These are phyloP conservation scores for Xylaria sp. DNA, from an alignment of 2,329 filamentous ascomycete species.

Conservation along the genomic window DNA sequence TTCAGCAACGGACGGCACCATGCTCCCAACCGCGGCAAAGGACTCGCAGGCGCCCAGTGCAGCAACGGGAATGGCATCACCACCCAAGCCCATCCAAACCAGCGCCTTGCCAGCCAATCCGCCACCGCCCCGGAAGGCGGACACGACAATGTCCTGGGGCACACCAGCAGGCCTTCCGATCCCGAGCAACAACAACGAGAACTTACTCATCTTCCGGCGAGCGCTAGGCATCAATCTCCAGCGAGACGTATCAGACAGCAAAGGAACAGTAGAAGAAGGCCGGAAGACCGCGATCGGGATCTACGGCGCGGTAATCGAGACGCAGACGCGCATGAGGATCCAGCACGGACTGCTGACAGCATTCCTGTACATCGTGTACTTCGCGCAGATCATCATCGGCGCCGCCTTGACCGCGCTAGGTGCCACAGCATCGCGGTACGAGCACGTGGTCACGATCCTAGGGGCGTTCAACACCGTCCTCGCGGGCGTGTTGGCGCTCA, in stretches of 20 bases:
- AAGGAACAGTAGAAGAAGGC: slow-evolving; percentile 50
- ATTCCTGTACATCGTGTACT: slow-evolving; percentile 57
- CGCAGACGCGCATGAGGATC: slow-evolving; percentile 48
- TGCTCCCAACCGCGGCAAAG: neutral
- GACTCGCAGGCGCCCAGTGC: slow-evolving; percentile 21
- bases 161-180: slow-evolving; percentile 52
- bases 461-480: slow-evolving; percentile 72
- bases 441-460: slow-evolving; percentile 64
- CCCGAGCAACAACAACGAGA: slow-evolving; percentile 52
- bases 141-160: slow-evolving; percentile 52
- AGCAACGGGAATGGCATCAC: slow-evolving; percentile 18
- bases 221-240: slow-evolving; percentile 57
- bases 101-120: slow-evolving; percentile 13
- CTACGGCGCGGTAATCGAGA: slow-evolving; percentile 54
- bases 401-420: slow-evolving; percentile 61
- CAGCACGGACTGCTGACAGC: slow-evolving; percentile 52
- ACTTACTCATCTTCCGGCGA: slow-evolving; percentile 56
- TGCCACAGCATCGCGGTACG: slow-evolving; percentile 59
- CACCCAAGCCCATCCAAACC: slow-evolving; percentile 9
- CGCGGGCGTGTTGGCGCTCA: slow-evolving; percentile 68
- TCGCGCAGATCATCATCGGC: slow-evolving; percentile 60
- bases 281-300: slow-evolving; percentile 53
- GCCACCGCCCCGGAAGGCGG: slow-evolving; percentile 41
- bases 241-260: slow-evolving; percentile 38
- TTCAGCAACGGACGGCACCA: neutral